Conservation (phyloP, 2,329 filamentous ascomycete species). For the Bipolaris victoriae region DNA sequence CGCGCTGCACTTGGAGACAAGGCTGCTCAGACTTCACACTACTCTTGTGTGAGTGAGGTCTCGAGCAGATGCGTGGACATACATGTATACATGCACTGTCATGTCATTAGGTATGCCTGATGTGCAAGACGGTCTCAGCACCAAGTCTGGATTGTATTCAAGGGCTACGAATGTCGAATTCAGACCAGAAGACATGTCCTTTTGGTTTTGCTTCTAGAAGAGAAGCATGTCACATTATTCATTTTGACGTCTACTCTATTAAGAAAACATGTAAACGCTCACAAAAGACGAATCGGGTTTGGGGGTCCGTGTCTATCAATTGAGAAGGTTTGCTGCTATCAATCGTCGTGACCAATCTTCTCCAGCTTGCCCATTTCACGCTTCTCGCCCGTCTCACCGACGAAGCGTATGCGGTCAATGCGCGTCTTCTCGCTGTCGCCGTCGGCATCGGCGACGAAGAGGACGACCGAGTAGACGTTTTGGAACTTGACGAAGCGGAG, state of each 20-base stretch:
- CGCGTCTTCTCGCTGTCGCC: conserved; percentile 86
- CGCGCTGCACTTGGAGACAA: conserved; percentile 43
- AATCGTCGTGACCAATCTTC: conserved; percentile 79
- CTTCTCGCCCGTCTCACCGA: conserved; percentile 91
- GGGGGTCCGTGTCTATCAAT: no score
- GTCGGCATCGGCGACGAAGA: conserved; percentile 84
- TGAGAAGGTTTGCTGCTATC: neutral
- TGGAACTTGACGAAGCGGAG: conserved; percentile 98
- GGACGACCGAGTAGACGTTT: conserved; percentile 81
- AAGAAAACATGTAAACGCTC: conserved; percentile 1
- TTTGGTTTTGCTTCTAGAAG: neutral
- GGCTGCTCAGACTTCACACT: conserved; percentile 33
- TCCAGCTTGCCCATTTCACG: conserved; percentile 92
- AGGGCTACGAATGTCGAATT: neutral
- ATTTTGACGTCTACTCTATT: neutral
- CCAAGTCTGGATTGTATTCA: neutral
- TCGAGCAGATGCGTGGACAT: conserved; percentile 38
- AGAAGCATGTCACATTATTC: neutral
- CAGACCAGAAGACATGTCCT: neutral
- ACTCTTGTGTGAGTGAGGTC: conserved; percentile 24
- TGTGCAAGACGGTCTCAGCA: no score
- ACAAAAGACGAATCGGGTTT: neutral
- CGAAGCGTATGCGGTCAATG: conserved; percentile 76
- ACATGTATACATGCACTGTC: neutral
- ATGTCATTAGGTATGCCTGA: neutral